These are phyloP conservation scores for Bryoglossum gracile DNA, from an alignment of 495 filamentous ascomycete genomes.

Conservation along the genomic window DNA sequence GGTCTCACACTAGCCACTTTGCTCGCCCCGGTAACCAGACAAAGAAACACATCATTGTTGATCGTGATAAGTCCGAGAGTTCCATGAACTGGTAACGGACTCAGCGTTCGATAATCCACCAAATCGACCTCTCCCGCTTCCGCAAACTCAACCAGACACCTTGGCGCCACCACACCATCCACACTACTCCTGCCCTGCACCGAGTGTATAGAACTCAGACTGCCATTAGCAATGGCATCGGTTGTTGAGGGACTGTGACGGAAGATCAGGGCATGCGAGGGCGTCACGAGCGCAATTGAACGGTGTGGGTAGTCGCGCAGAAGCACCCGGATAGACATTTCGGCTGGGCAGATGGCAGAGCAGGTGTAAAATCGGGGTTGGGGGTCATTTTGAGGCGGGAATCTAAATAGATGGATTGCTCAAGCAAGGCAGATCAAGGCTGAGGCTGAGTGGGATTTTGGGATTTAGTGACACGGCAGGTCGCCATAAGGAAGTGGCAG, in stretches of 20 bases:
- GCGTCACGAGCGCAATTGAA: conserved; percentile 73
- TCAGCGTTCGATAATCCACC: conserved; percentile 63
- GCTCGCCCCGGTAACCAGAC: conserved; percentile 72
- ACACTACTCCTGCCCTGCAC: conserved; percentile 26
- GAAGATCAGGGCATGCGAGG: conserved; percentile 75
- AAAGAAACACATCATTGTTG: conserved; percentile 80
- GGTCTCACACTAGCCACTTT: conserved; percentile 77
- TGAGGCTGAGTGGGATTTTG: background rate
- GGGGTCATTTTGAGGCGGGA: conserved; percentile 18
- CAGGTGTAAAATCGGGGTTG: background rate
- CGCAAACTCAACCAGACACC: conserved; percentile 85
- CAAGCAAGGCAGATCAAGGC: too few species aligned
- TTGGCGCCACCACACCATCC: conserved; percentile 40
- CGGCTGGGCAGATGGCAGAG: background rate
- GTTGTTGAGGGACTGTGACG: conserved; percentile 57
- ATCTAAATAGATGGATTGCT: too few species aligned
- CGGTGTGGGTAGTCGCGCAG: conserved; percentile 75
- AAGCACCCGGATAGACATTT: conserved; percentile 51
- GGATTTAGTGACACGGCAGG: background rate
- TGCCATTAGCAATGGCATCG: conserved; percentile 43
- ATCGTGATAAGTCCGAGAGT: conserved; percentile 88
- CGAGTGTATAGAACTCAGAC: conserved; percentile 39
- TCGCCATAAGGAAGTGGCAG: too few species aligned
- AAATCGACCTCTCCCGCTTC: conserved; percentile 57
- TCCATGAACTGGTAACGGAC: conserved; percentile 69